These are phyloP conservation scores for Epithele typhae DNA, from an alignment of 768 basidiomycete genomes.

Conservation along the genomic window DNA sequence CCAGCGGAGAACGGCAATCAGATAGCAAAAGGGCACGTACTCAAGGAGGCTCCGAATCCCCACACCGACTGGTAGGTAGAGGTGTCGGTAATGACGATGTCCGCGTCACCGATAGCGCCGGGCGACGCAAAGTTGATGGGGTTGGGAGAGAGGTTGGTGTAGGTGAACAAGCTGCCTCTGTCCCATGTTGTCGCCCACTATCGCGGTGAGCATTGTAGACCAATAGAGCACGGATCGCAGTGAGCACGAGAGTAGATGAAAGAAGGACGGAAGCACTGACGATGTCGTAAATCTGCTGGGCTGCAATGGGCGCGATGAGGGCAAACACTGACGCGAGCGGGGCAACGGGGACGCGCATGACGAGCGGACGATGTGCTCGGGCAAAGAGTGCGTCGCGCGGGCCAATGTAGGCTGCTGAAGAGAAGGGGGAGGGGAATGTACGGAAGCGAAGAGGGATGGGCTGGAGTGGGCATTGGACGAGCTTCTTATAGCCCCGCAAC, in stretches of 20 bases:
- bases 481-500: too few species aligned
- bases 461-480: too few species aligned
- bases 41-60: conserved; percentile 65
- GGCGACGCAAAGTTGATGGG: conserved; percentile 54
- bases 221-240: conserved; percentile 19
- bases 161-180: conserved; percentile 44
- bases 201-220: conserved; percentile 25
- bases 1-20: too few species aligned
- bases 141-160: conserved; percentile 39
- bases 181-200: conserved; percentile 36
- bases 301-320: conserved; percentile 17
- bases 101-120: conserved; percentile 50
- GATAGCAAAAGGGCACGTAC: conserved; percentile 32
- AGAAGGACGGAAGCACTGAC: conserved; percentile 17
- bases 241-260: neutral
- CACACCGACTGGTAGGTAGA: conserved; percentile 53
- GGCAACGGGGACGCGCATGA: conserved; percentile 10
- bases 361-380: too few species aligned
- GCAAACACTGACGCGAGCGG: conserved; percentile 15
- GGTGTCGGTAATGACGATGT: conserved; percentile 57
- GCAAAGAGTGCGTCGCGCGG: too few species aligned
- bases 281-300: conserved; percentile 32
- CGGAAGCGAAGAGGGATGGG: too few species aligned
- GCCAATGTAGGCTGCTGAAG: too few species aligned
- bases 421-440: too few species aligned